These are phyloP conservation scores for Neofusicoccum ribis DNA, from an alignment of 2,329 filamentous ascomycete species.

Conservation along the genomic window DNA sequence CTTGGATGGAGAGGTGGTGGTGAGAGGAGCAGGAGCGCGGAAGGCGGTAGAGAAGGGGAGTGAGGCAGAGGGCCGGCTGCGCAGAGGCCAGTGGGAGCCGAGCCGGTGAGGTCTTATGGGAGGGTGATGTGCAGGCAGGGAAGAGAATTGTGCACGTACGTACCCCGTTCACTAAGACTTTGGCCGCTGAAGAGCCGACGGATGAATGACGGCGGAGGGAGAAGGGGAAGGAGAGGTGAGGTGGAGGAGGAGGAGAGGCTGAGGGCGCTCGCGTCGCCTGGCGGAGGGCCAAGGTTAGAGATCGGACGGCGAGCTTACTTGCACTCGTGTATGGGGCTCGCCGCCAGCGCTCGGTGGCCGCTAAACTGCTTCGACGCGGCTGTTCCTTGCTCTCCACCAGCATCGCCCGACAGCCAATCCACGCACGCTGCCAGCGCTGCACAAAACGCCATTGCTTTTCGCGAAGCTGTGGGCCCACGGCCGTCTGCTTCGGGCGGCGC, in stretches of 20 bases:
- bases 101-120: constrained; percentile 19
- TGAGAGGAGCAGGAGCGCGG: neutral
- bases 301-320: constrained; percentile 21
- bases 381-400: constrained; percentile 22
- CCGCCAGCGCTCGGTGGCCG: constrained; percentile 9
- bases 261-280: constrained; percentile 23
- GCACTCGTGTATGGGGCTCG: constrained; percentile 24
- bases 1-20: neutral
- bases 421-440: constrained; percentile 17
- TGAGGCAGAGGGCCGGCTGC: constrained; percentile 15
- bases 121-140: constrained; percentile 18
- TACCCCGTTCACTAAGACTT: constrained; percentile 21
- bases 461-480: constrained; percentile 5
- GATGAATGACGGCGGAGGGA: constrained; percentile 24
- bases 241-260: constrained; percentile 29
- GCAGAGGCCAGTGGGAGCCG: constrained; percentile 9
- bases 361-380: constrained; percentile 19
- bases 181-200: constrained; percentile 21
- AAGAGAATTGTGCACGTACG: constrained; percentile 20
- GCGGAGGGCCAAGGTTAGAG: constrained; percentile 17
- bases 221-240: constrained; percentile 21
- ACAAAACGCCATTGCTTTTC: constrained; percentile 20
- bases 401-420: constrained; percentile 22
- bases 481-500: constrained; percentile 5
- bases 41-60: neutral